Conservation (phyloP, 306 rosid genomes). For the Citrullus amarus region DNA sequence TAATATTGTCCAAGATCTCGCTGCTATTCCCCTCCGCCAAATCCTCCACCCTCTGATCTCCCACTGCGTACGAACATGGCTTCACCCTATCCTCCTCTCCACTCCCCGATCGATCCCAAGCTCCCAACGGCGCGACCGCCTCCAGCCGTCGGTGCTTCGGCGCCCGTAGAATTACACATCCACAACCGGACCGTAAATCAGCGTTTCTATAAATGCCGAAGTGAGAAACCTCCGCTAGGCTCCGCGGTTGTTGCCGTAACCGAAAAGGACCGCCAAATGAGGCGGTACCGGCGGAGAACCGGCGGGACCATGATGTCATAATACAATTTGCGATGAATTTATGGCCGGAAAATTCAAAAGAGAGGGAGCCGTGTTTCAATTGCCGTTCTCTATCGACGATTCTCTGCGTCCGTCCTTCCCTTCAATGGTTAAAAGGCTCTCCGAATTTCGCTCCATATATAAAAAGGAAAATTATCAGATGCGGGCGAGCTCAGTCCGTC, state of each 20-base stretch:
- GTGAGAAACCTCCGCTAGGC: neutral
- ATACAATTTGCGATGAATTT: neutral
- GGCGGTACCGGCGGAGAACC: conserved; percentile 21
- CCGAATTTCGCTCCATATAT: neutral
- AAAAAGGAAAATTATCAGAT: neutral
- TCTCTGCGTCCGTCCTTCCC: neutral
- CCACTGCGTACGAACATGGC: conserved; percentile 34
- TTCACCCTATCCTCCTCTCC: conserved; percentile 22
- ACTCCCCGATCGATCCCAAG: conserved; percentile 29
- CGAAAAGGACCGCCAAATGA: neutral
- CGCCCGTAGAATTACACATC: conserved; percentile 16
- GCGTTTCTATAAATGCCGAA: neutral
- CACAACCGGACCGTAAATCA: neutral
- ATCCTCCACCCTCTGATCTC: conserved; percentile 25
- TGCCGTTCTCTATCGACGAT: neutral
- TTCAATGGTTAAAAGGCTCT: neutral
- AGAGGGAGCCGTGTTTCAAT: neutral
- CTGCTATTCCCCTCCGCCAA: conserved; percentile 13
- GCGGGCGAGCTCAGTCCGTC: neutral
- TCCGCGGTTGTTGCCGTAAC: conserved; percentile 9
- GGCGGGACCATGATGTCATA: conserved; percentile 32
- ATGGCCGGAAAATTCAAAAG: neutral
- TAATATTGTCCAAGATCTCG: conserved; percentile 11
- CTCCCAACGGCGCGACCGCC: conserved; percentile 19
- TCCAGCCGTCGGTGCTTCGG: conserved; percentile 11